Conservation (phyloP, 495 filamentous ascomycete genomes). For the Neurospora tetraspora region DNA sequence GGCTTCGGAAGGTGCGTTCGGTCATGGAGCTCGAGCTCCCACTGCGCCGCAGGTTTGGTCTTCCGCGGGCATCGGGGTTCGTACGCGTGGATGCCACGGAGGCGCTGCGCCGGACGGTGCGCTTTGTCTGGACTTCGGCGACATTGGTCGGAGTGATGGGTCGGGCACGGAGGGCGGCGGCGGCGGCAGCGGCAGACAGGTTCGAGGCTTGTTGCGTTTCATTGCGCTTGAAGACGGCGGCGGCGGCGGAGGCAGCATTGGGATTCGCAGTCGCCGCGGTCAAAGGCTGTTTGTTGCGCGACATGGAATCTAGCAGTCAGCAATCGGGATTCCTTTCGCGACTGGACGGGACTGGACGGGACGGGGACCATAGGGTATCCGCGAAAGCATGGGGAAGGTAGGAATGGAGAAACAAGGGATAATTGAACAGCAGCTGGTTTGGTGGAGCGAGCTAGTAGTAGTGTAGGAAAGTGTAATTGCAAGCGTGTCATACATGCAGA, state of each 20-base stretch:
- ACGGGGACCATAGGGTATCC: not conserved
- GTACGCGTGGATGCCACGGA: conserved; percentile 60
- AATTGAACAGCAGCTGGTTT: conserved; percentile 1
- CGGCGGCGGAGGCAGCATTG: conserved; percentile 64
- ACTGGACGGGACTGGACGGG: not conserved
- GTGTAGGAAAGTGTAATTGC: not conserved
- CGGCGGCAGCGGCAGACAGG: conserved; percentile 75
- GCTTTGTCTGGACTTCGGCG: conserved; percentile 76
- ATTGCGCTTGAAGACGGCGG: conserved; percentile 67
- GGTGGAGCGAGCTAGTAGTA: not conserved
- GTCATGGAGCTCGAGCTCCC: conserved; percentile 75
- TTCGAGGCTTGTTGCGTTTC: conserved; percentile 28
- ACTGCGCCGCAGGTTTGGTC: conserved; percentile 45
- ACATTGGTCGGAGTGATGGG: conserved; percentile 67
- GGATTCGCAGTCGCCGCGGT: conserved; percentile 53
- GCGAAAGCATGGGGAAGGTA: not conserved
- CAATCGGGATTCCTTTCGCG: conserved; percentile 5
- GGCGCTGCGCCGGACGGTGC: conserved; percentile 60
- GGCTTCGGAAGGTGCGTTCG: conserved; percentile 69
- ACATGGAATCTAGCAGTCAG: conserved; percentile 7
- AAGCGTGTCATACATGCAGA: not conserved
- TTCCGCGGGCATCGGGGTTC: conserved; percentile 29
- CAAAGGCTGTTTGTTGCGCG: conserved; percentile 37
- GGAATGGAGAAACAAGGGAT: not conserved
- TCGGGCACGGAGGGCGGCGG: conserved; percentile 67